Percentiles rank a stretch among this genome's conserved stretches.
Evolutionary conservation across 2,329 filamentous ascomycete species (phyloP).

Genomic region (Cyphellophora europaea): DNA sequence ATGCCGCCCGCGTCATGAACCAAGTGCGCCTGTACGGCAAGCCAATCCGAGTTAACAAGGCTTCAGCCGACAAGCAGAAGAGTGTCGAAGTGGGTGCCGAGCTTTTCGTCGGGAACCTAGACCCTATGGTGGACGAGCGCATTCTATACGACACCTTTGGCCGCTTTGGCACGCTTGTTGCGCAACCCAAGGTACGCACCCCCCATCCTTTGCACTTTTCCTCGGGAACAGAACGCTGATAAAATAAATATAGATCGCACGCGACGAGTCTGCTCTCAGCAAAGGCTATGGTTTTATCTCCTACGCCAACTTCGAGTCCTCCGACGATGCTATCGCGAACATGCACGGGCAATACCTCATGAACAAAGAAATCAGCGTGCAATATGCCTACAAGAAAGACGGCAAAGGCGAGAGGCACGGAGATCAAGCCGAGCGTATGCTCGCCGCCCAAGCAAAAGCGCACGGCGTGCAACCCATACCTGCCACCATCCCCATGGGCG

Average conservation of each 20-base stretch:
- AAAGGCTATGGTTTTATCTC: conserved; percentile 97
- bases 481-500: conserved; percentile 50
- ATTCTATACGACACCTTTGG: conserved; percentile 91
- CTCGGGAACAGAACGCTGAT: conserved; percentile 15
- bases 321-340: conserved; percentile 80
- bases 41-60: conserved; percentile 92
- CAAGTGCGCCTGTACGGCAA: conserved; percentile 88
- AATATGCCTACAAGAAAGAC: conserved; percentile 99
- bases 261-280: conserved; percentile 77
- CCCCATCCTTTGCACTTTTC: conserved; percentile 36
- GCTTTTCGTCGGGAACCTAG: conserved; percentile 92
- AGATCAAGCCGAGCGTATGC: conserved; percentile 82
- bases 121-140: conserved; percentile 90
- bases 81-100: conserved; percentile 90
- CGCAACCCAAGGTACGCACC: conserved; percentile 80
- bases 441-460: conserved; percentile 86
- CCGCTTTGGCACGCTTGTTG: conserved; percentile 78
- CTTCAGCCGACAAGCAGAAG: conserved; percentile 86
- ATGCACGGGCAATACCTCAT: conserved; percentile 96
- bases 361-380: conserved; percentile 92
- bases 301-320: conserved; percentile 86
- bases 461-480: conserved; percentile 84
- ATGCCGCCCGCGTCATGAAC: conserved; percentile 94
- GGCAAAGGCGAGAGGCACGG: conserved; percentile 95
- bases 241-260: conserved; percentile 50